Evolutionary conservation across 208 protist species (phyloP), one percentile per base, ranked within the genome.

Genomic region (Leishmania martiniquensis): DNA sequence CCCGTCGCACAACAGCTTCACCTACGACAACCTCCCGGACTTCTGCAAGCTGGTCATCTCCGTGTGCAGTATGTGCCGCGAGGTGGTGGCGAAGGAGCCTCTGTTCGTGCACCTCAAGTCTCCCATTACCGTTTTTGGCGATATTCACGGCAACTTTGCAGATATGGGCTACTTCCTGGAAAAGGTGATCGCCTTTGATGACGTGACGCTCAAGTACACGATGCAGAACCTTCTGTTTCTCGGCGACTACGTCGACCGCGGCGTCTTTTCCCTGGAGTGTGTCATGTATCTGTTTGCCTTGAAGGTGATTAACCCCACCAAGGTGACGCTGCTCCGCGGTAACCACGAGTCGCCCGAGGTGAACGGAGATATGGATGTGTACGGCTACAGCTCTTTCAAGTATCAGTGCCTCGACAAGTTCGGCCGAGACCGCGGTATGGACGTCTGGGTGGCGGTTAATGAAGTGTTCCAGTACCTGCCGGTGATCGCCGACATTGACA

Each of bases 191-290:
- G 86, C 91, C 72, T 98, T 97, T 70, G 90, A 96, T 65, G 92
- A 97, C 76, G 85, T 96, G 63, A 96, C 94, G 93, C 87, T 97
- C 73, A 97, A 96, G 85, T 97, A 97, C 89, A 97, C 95, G 0
- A 93, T 92, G 47, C 84, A 90, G 55, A 87, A 97, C 78, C 98
- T 99, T 66, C 90, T 99, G 20, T 99, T 99, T 81, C 91, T 99
- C 29, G 99, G 95, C 32, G 98, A 99, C 86, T 99, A 99, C 87
- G 98, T 99, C 22, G 99, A 99, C 79, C 93, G 98, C 80, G 98
- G 98, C 10, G 87, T 90, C 49, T 95, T 93, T 73, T 96, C 92
- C 29, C 78, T 98, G 44, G 92, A 98, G 87, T 96, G 91, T 49
- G 89, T 98, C 37, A 93, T 96, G 89, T 94, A 96, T 67, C 82